phyloP scores from a whole-genome alignment of 768 basidiomycete genomes.

The Lepiota venenata region DNA sequence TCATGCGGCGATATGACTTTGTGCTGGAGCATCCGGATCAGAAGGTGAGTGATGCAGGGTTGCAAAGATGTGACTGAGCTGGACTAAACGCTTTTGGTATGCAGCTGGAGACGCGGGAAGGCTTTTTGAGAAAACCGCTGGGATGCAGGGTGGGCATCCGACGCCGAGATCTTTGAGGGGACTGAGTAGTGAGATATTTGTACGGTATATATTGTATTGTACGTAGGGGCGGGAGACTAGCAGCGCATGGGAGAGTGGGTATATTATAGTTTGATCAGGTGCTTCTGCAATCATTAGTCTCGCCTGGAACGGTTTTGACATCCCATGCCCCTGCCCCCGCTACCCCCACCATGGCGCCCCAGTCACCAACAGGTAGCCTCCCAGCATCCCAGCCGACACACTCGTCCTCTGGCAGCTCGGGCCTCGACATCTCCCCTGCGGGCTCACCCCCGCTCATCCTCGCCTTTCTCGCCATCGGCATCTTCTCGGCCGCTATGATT shows the following conservation, averaged over 20 bases:
- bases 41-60: slow-evolving; percentile 35
- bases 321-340: slow-evolving; percentile 12
- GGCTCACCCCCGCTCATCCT: slow-evolving; percentile 55
- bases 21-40: slow-evolving; percentile 59
- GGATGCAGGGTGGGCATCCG: slow-evolving; percentile 70
- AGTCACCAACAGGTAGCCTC: not conserved
- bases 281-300: not conserved
- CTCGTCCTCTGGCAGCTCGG: not conserved
- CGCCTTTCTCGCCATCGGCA: slow-evolving; percentile 55
- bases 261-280: slow-evolving; percentile 7
- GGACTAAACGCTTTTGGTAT: not conserved
- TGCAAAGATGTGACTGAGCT: not conserved
- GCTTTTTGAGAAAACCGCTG: slow-evolving; percentile 84
- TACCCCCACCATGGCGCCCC: not conserved
- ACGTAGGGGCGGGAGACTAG: too few species aligned
- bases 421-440: slow-evolving; percentile 20
- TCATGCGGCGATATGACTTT: slow-evolving; percentile 73
- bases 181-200: too few species aligned
- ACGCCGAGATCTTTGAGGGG: slow-evolving; percentile 42
- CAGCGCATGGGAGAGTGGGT: not conserved
- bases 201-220: not conserved
- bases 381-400: not conserved
- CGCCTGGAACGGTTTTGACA: slow-evolving; percentile 5
- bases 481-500: slow-evolving; percentile 48
- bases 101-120: slow-evolving; percentile 75